Percentiles rank a stretch among this genome's conserved stretches.
Conservation (phyloP, 2,329 filamentous ascomycete genomes). For the Epichloe sp. region DNA sequence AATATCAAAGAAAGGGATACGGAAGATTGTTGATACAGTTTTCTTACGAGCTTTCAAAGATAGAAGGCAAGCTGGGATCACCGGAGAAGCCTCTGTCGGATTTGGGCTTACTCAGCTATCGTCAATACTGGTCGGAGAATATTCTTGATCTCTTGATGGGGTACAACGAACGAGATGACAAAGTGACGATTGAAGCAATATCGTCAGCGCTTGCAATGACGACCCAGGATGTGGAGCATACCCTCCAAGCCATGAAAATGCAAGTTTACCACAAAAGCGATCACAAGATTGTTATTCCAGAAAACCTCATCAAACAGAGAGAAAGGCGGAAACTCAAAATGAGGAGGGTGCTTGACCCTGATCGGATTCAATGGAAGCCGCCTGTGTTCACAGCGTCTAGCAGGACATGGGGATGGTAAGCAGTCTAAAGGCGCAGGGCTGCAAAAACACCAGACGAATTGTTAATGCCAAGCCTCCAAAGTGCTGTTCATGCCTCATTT, state of each 20-base stretch:
- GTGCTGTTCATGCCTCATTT: too few relatives aligned
- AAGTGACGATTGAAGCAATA: conserved; percentile 75
- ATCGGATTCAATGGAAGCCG: conserved; percentile 83
- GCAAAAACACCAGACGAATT: not conserved
- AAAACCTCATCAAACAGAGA: conserved; percentile 64
- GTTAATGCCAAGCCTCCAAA: too few relatives aligned
- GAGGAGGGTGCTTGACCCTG: conserved; percentile 62
- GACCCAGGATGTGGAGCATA: conserved; percentile 92
- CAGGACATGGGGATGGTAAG: conserved; percentile 89
- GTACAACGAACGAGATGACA: conserved; percentile 52
- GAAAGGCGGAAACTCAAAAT: conserved; percentile 73
- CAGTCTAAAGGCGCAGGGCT: not conserved
- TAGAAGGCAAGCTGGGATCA: conserved; percentile 87
- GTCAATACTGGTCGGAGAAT: conserved; percentile 95
- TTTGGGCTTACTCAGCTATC: conserved; percentile 82
- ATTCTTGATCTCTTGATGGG: conserved; percentile 78
- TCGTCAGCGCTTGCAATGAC: conserved; percentile 80
- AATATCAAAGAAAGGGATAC: conserved; percentile 91
- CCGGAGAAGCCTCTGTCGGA: conserved; percentile 95
- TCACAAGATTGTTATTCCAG: conserved; percentile 87
- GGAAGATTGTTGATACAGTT: conserved; percentile 91
- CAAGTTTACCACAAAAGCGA: conserved; percentile 91
- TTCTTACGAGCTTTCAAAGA: conserved; percentile 90
- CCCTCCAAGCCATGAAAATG: conserved; percentile 87
- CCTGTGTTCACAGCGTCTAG: conserved; percentile 84